phyloP scores from a whole-genome alignment of 352 stramenopile species.

The Phytophthora ramorum region DNA sequence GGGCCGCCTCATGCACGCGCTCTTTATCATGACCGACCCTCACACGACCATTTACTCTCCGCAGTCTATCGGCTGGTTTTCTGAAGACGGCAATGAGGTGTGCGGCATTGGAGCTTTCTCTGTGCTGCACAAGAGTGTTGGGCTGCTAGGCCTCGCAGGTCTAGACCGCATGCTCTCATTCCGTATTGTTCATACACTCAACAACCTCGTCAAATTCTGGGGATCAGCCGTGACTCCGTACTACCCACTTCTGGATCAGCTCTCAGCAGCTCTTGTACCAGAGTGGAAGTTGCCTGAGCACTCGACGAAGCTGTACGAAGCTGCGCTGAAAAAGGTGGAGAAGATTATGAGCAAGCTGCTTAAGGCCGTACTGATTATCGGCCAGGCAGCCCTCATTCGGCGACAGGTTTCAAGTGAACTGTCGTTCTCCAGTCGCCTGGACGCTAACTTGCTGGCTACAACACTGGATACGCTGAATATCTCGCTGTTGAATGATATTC shows the following conservation, averaged over 20 bases:
- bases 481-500: constrained; percentile 90
- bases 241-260: constrained; percentile 88
- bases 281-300: constrained; percentile 92
- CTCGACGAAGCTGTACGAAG: constrained; percentile 86
- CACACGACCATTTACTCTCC: constrained; percentile 93
- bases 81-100: constrained; percentile 82
- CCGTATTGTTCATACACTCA: constrained; percentile 93
- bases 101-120: constrained; percentile 91
- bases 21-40: constrained; percentile 94
- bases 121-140: constrained; percentile 92
- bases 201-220: constrained; percentile 95
- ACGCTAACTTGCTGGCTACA: constrained; percentile 92
- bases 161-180: constrained; percentile 94
- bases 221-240: constrained; percentile 89
- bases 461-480: constrained; percentile 92
- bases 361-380: constrained; percentile 93
- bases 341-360: constrained; percentile 95
- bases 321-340: constrained; percentile 93
- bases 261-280: constrained; percentile 83
- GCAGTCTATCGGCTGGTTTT: constrained; percentile 94
- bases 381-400: constrained; percentile 94
- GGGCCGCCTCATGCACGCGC: constrained; percentile 91
- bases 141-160: constrained; percentile 90
- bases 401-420: constrained; percentile 93
- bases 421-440: constrained; percentile 88